A percentile compares a stretch with the other conserved stretches of the same genome.
Conservation (phyloP, 1,284 basidiomycete genomes). For the Boletellus sp. region DNA sequence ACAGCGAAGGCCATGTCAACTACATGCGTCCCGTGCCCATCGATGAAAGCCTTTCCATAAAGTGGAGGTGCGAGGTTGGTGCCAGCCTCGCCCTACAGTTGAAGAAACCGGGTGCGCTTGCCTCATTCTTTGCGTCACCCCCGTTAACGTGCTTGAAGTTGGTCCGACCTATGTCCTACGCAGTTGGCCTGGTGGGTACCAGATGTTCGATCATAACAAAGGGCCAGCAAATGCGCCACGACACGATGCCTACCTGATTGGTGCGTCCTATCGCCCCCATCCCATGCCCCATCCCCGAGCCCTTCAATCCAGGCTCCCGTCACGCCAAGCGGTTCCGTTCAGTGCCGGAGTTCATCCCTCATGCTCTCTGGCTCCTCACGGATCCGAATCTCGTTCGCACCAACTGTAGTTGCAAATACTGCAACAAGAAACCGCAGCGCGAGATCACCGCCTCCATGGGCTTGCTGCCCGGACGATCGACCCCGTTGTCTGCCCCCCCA, state of each 20-base stretch:
- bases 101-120: constrained; percentile 45
- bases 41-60: constrained; percentile 48
- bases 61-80: constrained; percentile 61
- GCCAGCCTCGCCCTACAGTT: constrained; percentile 52
- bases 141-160: constrained; percentile 34
- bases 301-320: constrained; percentile 38
- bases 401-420: constrained; percentile 77
- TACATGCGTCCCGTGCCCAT: constrained; percentile 53
- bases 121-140: neutral
- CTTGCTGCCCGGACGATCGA: constrained; percentile 36
- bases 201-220: constrained; percentile 73
- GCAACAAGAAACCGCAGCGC: constrained; percentile 61
- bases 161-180: constrained; percentile 58
- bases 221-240: constrained; percentile 50
- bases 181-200: constrained; percentile 63
- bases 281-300: neutral
- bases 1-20: constrained; percentile 62
- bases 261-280: constrained; percentile 38
- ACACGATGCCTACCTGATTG: constrained; percentile 74
- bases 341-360: constrained; percentile 74
- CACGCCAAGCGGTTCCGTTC: constrained; percentile 62
- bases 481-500: constrained; percentile 25
- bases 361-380: constrained; percentile 72
- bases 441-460: constrained; percentile 63
- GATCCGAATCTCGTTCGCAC: constrained; percentile 45